Conservation (phyloP, 352 stramenopile genomes). For the Pythium brachiatum region DNA sequence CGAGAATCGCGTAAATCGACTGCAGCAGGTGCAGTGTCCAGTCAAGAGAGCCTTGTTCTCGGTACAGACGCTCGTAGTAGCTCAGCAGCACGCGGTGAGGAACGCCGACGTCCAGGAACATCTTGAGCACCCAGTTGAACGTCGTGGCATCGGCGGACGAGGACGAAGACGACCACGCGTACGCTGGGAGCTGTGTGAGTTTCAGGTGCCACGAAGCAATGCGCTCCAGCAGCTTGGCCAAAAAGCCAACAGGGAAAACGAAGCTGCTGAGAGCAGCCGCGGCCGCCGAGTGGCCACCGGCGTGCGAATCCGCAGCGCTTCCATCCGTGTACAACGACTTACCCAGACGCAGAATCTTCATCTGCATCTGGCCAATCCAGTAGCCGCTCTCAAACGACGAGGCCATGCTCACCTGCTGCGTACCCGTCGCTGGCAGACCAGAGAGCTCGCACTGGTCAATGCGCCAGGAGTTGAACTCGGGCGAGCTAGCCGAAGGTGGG, state of each 20-base stretch:
- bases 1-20: constrained; percentile 70
- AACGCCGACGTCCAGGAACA: constrained; percentile 82
- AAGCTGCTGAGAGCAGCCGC: constrained; percentile 39
- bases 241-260: constrained; percentile 74
- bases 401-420: constrained; percentile 15
- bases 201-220: constrained; percentile 78
- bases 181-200: constrained; percentile 47
- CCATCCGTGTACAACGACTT: constrained; percentile 71
- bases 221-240: constrained; percentile 72
- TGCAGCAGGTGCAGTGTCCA: constrained; percentile 81
- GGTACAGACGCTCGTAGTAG: constrained; percentile 82
- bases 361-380: constrained; percentile 81
- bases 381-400: constrained; percentile 71
- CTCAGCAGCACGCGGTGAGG: constrained; percentile 68
- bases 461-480: constrained; percentile 76
- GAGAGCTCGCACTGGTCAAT: constrained; percentile 59
- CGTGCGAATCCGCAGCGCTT: constrained; percentile 38
- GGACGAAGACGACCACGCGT: constrained; percentile 31
- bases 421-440: constrained; percentile 36
- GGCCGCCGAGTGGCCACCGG: constrained; percentile 28
- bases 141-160: constrained; percentile 60
- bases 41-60: constrained; percentile 43
- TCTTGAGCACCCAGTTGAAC: constrained; percentile 81
- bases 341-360: constrained; percentile 68
- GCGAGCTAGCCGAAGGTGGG: constrained; percentile 53